These are phyloP conservation scores for Aspergillus sp. DNA, from an alignment of 2,329 filamentous ascomycete species.

Conservation along the genomic window DNA sequence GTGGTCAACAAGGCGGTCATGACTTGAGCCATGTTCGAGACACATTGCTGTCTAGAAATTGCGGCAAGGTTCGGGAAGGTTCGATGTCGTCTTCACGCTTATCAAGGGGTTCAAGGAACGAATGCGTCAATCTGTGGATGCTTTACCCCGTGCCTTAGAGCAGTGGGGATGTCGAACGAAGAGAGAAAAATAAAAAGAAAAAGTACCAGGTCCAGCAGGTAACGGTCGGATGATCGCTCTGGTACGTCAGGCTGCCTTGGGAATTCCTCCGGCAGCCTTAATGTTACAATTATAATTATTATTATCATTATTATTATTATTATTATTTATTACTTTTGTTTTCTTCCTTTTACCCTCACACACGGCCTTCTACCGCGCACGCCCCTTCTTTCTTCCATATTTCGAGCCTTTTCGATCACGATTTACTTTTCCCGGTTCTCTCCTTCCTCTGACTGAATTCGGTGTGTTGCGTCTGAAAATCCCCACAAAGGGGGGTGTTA, in stretches of 20 bases:
- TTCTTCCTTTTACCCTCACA: too few relatives aligned
- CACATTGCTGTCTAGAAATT: background rate
- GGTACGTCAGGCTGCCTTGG: background rate
- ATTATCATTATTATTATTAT: too few relatives aligned
- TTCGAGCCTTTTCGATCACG: background rate
- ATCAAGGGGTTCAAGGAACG: background rate
- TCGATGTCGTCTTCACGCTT: too few relatives aligned
- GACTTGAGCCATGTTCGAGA: background rate
- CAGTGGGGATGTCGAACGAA: background rate
- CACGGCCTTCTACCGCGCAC: too few relatives aligned
- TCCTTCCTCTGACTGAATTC: too few relatives aligned
- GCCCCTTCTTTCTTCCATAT: too few relatives aligned
- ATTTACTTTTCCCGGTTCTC: background rate
- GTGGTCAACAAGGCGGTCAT: background rate
- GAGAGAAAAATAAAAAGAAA: background rate
- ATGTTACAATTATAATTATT: too few relatives aligned
- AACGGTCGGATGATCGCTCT: background rate
- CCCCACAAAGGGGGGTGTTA: background rate
- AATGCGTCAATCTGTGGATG: background rate
- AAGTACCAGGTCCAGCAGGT: background rate
- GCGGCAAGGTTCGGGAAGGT: background rate
- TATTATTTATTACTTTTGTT: too few relatives aligned
- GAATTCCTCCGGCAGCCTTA: background rate
- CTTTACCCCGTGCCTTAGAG: background rate
- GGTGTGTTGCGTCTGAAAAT: background rate